Conservation (phyloP, 441 rosid species). For the Kokia cookei region DNA sequence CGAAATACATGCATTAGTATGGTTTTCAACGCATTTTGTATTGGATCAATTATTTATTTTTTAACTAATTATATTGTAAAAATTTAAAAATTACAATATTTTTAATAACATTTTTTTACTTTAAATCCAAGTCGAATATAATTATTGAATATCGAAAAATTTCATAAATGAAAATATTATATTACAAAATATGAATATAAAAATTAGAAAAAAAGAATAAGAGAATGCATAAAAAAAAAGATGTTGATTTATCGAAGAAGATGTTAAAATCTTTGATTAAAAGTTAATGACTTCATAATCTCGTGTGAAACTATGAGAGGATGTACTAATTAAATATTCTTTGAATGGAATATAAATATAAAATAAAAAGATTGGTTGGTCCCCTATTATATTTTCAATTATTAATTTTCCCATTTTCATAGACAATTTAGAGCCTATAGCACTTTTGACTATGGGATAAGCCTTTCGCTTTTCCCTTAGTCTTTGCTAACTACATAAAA, state of each 20-base stretch:
- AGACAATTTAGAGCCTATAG: constrained; percentile 20
- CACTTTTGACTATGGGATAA: constrained; percentile 26
- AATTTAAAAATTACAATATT: no score
- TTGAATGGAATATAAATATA: neutral
- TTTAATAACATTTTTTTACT: no score
- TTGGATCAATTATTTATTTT: no score
- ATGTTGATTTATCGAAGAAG: constrained; percentile 7
- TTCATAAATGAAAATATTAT: no score
- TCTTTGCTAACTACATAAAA: constrained; percentile 11
- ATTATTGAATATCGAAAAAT: no score
- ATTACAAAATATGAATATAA: no score
- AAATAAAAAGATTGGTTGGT: neutral
- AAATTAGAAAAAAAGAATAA: neutral
- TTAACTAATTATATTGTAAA: no score
- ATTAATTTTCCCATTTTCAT: neutral
- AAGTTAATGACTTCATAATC: neutral
- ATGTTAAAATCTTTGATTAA: constrained; percentile 10
- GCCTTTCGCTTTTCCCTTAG: constrained; percentile 24
- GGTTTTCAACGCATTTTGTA: no score
- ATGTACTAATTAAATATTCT: neutral
- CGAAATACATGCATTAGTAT: no score
- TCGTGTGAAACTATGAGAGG: neutral
- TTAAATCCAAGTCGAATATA: no score
- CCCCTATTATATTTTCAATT: neutral
- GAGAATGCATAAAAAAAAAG: neutral